Evolutionary conservation across 495 filamentous ascomycete species (phyloP).

Genomic region (Ascodesmis nigricans): DNA sequence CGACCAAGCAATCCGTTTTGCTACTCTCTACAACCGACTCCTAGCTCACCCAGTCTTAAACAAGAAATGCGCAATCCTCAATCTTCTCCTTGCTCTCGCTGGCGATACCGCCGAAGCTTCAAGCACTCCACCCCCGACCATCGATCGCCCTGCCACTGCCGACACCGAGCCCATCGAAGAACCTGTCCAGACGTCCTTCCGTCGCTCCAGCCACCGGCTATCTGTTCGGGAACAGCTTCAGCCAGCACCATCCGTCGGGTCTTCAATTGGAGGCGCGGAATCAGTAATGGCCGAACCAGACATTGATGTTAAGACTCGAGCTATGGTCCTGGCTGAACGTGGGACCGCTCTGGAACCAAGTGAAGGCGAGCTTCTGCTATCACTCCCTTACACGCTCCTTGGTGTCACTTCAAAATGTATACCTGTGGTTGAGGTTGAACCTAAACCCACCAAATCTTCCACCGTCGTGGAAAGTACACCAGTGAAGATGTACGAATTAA

Average conservation of each 20-base stretch:
- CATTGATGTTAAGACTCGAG: not conserved
- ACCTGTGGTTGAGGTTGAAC: slow-evolving; percentile 45
- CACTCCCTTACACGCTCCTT: slow-evolving; percentile 85
- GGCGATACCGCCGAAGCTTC: slow-evolving; percentile 17
- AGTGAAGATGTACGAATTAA: slow-evolving; percentile 12
- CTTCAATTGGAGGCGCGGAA: not conserved
- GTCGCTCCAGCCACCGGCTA: slow-evolving; percentile 20
- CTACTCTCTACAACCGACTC: slow-evolving; percentile 68
- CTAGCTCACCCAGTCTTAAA: slow-evolving; percentile 73
- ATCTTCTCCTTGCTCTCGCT: slow-evolving; percentile 64
- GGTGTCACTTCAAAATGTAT: slow-evolving; percentile 73
- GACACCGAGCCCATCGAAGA: slow-evolving; percentile 6
- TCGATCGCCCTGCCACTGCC: not conserved
- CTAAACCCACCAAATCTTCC: slow-evolving; percentile 36
- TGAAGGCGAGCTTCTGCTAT: slow-evolving; percentile 62
- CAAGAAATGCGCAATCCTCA: slow-evolving; percentile 91
- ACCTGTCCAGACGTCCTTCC: slow-evolving; percentile 18
- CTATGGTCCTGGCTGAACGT: not conserved
- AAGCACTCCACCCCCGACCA: not conserved
- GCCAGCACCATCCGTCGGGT: slow-evolving; percentile 2
- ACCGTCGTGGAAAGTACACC: slow-evolving; percentile 7
- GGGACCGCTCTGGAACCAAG: slow-evolving; percentile 13
- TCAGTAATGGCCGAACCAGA: not conserved
- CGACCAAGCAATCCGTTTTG: slow-evolving; percentile 68
- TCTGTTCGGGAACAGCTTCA: slow-evolving; percentile 15